Evolutionary conservation across 441 rosid species (phyloP).

Genomic region (Euphorbia schlechtendalii): DNA sequence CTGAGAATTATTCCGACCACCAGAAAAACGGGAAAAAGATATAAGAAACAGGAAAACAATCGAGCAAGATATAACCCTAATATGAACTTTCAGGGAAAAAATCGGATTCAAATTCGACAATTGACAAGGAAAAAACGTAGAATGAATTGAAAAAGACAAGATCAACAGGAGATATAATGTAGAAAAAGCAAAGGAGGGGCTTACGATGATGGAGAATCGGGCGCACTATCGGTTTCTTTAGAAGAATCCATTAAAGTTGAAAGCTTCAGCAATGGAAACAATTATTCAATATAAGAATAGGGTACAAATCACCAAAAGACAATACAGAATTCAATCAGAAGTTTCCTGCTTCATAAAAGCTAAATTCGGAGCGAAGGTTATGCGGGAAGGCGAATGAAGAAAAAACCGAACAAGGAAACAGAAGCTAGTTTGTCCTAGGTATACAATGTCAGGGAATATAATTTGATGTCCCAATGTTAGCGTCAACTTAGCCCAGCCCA

Average conservation of each 20-base stretch:
- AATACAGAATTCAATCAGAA: neutral
- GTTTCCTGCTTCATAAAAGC: no score
- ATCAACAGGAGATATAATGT: neutral
- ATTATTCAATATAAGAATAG: neutral
- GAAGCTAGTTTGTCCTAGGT: no score
- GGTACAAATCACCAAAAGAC: neutral
- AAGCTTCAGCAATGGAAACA: slow-evolving; percentile 2
- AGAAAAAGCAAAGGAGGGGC: neutral
- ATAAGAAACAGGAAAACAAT: neutral
- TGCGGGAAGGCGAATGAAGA: no score
- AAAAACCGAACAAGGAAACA: no score
- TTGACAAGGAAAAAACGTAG: neutral
- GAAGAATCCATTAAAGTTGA: slow-evolving; percentile 37
- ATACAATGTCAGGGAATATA: no score
- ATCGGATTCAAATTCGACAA: neutral
- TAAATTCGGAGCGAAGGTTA: no score
- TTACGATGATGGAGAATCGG: slow-evolving; percentile 34
- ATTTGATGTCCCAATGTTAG: no score
- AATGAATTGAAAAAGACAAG: neutral
- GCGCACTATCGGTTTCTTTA: slow-evolving; percentile 26
- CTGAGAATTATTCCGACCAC: slow-evolving; percentile 28
- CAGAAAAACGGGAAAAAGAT: neutral
- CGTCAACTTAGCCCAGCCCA: no score
- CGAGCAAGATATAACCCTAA: neutral
- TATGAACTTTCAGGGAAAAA: neutral